phyloP scores from a whole-genome alignment of 345 rosid species.

The Arabidopsis suecica region DNA sequence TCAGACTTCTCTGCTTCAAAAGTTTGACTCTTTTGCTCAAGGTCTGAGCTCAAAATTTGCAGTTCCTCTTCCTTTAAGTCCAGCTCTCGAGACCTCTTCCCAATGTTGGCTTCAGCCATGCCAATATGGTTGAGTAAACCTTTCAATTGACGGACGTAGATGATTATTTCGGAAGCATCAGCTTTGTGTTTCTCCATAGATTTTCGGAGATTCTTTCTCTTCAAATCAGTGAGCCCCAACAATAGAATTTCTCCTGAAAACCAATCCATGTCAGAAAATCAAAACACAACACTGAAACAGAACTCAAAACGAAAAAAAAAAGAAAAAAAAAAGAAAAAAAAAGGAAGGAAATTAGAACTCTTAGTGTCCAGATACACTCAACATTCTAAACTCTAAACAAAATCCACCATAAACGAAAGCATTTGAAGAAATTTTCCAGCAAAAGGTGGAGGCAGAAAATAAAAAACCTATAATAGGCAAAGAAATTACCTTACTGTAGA shows the following conservation, averaged over 20 bases:
- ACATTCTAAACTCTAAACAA: not conserved
- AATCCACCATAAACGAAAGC: not conserved
- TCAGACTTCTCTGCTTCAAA: slow-evolving; percentile 6
- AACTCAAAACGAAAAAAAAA: not conserved
- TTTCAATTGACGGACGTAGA: not conserved
- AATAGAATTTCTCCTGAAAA: not conserved
- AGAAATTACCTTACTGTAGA: not conserved
- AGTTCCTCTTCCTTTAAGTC: slow-evolving; percentile 14
- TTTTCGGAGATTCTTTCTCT: not conserved
- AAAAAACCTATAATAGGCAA: not conserved
- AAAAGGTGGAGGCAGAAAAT: no score
- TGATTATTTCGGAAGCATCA: not conserved
- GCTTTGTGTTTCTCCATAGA: not conserved
- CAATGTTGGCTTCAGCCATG: not conserved
- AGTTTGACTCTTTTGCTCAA: not conserved
- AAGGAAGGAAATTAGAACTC: not conserved
- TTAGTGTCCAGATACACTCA: not conserved
- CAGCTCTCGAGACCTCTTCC: slow-evolving; percentile 12
- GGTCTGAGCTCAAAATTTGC: not conserved
- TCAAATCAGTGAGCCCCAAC: not conserved
- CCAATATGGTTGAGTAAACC: not conserved
- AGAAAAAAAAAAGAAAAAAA: not conserved
- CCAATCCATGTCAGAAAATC: not conserved
- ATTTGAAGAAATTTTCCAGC: no score
- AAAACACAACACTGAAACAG: not conserved